Evolutionary conservation across 2,329 filamentous ascomycete species (phyloP).

Genomic region (Coniochaeta pulveracea): DNA sequence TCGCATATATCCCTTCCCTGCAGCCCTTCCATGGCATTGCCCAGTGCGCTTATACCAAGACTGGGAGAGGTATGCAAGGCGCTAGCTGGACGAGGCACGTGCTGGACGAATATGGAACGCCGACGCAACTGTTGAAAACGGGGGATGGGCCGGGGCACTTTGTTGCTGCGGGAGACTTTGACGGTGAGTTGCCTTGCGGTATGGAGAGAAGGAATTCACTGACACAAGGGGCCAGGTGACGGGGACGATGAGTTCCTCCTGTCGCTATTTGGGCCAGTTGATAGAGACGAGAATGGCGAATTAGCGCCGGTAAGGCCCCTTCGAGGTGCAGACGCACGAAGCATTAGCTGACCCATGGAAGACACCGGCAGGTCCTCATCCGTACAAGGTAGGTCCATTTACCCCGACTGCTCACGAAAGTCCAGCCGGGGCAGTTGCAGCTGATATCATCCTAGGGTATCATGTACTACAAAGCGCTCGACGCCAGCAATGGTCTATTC

Average conservation of each 20-base stretch:
- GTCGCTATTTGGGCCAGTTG: neutral
- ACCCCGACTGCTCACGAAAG: too few species aligned
- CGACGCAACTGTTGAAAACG: neutral
- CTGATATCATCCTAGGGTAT: too few species aligned
- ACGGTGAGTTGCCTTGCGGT: neutral
- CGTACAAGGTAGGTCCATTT: too few species aligned
- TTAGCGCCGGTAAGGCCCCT: neutral
- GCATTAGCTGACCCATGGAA: neutral
- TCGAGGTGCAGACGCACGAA: neutral
- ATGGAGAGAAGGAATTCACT: neutral
- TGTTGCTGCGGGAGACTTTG: neutral
- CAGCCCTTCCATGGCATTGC: slow-evolving; percentile 3
- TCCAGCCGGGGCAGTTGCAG: too few species aligned
- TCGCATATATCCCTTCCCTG: neutral
- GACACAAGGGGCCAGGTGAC: neutral
- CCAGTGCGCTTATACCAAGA: slow-evolving; percentile 1
- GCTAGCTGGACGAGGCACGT: slow-evolving; percentile 2
- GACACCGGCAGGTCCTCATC: neutral
- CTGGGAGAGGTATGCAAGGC: neutral
- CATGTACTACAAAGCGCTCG: slow-evolving; percentile 4
- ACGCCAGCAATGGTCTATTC: neutral
- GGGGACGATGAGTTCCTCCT: slow-evolving; percentile 1
- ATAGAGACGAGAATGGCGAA: slow-evolving; percentile 2
- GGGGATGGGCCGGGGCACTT: slow-evolving; percentile 1
- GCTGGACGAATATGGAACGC: slow-evolving; percentile 1